Base-by-base conservation (phyloP, 1,284 basidiomycete species). In the Irpex lacteus region DNA sequence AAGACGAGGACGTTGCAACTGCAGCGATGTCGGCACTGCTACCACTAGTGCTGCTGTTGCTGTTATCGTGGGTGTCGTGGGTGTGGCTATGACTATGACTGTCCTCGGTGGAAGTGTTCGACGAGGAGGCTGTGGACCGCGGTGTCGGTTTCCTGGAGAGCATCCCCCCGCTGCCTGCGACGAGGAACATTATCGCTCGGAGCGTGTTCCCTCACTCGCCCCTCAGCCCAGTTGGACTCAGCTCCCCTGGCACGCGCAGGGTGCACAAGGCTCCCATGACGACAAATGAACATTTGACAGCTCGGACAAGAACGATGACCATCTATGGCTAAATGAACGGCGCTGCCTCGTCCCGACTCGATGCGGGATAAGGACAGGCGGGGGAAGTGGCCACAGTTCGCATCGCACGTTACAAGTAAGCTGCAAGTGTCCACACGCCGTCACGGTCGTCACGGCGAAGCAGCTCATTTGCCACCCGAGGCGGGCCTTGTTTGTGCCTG, bases 261-360 rank as follows among this genome's bases (percentile, higher is more conserved):
- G 13, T 53, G 50, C 50, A 53, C 11, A 55, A 55, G 8, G 54
- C 54, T 55, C 26, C 54, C 54, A 55, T 55, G 54, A 55, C 54
- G 54, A 55, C 54, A 32, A 55, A 55, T 55, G 54, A 55, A 55
- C 54, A 55, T 55, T 55, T 55, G 54, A 55, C 54, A 55, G 54
- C 54, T 55, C 49, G 54, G 54, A 55, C 54, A 55, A 55, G 54
- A 55, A 55, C 54, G 34, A 55, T 55, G 54, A 9, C 54, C 19
- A 55, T 55, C 54, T 55, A 55, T 32, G 54, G 54, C 18, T 55
- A 55, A 55, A 55, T 55, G 21, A 36, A 26, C 18, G 26, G 26
- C 18, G 26, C 54, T 55, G 18, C 26, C 9, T 52, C 49, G 13
- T 52, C 49, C 13, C 49, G 38, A 44, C 49, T 52, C 49, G 49